Base-by-base conservation (phyloP, 257 asterid genomes). In the Oldenlandia corymbosa region DNA sequence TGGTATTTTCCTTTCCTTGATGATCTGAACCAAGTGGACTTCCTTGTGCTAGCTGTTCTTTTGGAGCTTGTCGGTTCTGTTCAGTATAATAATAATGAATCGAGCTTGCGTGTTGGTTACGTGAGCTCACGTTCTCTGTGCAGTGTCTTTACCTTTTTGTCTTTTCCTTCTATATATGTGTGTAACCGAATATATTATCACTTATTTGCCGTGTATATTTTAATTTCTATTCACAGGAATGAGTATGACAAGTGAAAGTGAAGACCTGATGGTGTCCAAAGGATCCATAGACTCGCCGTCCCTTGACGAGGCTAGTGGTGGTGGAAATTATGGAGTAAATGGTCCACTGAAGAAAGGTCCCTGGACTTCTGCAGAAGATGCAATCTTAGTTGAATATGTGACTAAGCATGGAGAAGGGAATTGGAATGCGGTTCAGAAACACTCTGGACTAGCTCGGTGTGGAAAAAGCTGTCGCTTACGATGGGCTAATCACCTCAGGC, bases 401-500 rank as follows among this genome's bases (percentile, higher is more conserved):
- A 80, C 76, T 32, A 77, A 75, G 69, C 80, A 88, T n/a, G 96
- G 96, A 68, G 91, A 78, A 62, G 91, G 96, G 34, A 81, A 84
- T 68, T 88, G 96, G 96, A 88, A 85, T 78, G 88, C 95, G 32
- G 87, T 88, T 48, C 88, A 78, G 69, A 84, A 84, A 79, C 80
- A 80, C 67, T 82, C 95, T 0, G 95, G 96, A 63, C 90, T 88
- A 60, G 82, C 95, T 46, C 88, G 96, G 10, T 86, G 93, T 73
- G 96, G 96, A 58, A 88, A 88, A 76, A 88, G 96, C 71, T 88
- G 96, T 42, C 95, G 96, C 26, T 65, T 88, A 76, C 80, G 96
- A 68, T 88, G 96, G 95, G 82, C 92, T 48, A 88, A 88, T 76
- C 95, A 88, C 73, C 85, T 88, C 41, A 82, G 88, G 67, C 95